phyloP scores from a whole-genome alignment of 139 green algal genomes.

The Eudorina sp. region DNA sequence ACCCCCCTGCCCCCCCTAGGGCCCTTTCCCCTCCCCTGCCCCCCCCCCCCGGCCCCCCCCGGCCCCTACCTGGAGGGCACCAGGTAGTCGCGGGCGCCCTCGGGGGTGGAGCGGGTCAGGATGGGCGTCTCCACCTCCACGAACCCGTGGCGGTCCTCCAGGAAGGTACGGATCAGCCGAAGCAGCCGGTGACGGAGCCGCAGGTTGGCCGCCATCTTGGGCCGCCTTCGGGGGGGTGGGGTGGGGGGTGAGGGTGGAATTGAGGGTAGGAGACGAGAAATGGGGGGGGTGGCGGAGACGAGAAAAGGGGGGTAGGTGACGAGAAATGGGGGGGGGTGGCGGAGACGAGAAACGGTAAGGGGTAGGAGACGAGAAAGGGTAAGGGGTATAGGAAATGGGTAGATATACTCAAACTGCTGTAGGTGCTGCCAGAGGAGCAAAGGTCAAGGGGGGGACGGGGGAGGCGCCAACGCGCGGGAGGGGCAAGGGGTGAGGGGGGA shows the following conservation, averaged over 20 bases:
- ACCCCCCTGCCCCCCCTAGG: no score
- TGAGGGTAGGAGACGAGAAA: no score
- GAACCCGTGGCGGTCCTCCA: slow-evolving; percentile 85
- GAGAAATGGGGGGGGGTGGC: neutral
- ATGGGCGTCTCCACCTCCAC: slow-evolving; percentile 97
- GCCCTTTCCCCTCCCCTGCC: neutral
- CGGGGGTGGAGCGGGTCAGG: slow-evolving; percentile 94
- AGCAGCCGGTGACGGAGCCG: slow-evolving; percentile 88
- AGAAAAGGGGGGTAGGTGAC: neutral
- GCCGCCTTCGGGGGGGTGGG: slow-evolving; percentile 66
- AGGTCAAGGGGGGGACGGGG: no score
- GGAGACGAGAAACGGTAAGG: neutral
- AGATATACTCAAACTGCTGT: neutral
- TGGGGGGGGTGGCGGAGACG: neutral
- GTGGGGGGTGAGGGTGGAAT: neutral
- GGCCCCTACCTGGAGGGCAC: slow-evolving; percentile 80
- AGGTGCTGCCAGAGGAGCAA: no score
- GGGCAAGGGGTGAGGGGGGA: no score
- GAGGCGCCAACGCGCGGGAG: no score
- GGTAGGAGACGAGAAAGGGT: neutral
- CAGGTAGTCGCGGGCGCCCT: slow-evolving; percentile 98
- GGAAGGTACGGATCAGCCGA: slow-evolving; percentile 79
- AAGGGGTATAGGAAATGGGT: neutral
- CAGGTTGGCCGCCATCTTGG: slow-evolving; percentile 91
- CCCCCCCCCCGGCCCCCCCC: neutral